Evolutionary conservation across 805 yeast species (phyloP).

Genomic region (Zygoascus ofunaensis): DNA sequence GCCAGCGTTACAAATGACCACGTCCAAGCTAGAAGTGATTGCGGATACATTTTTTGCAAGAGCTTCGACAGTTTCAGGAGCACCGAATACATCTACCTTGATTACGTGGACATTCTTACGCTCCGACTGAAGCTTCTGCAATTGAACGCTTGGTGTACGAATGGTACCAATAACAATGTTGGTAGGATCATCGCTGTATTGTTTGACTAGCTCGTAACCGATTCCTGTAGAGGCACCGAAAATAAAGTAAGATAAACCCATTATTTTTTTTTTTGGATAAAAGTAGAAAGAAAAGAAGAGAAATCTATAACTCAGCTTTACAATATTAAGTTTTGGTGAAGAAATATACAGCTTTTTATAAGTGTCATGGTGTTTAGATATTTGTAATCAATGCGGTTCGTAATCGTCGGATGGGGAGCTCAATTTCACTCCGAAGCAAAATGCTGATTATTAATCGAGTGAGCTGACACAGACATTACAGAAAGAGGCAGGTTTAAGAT

Average conservation of each 20-base stretch:
- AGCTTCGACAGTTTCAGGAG: not conserved
- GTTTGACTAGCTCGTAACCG: constrained; percentile 26
- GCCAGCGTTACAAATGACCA: not conserved
- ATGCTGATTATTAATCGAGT: too few relatives aligned
- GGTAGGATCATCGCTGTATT: constrained; percentile 17
- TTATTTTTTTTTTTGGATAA: too few relatives aligned
- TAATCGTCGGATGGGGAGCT: too few relatives aligned
- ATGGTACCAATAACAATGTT: constrained; percentile 21
- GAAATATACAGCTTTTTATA: too few relatives aligned
- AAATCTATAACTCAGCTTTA: too few relatives aligned
- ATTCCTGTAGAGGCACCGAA: constrained; percentile 33
- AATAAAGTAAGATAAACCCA: constrained; percentile 23
- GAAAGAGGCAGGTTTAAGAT: too few relatives aligned
- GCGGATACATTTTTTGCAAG: not conserved
- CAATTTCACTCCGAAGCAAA: too few relatives aligned
- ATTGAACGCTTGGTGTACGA: constrained; percentile 5
- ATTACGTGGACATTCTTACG: not conserved
- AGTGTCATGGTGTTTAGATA: too few relatives aligned
- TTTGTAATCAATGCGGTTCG: too few relatives aligned
- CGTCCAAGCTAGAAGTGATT: not conserved
- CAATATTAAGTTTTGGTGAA: too few relatives aligned
- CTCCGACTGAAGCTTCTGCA: not conserved
- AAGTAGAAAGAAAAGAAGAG: too few relatives aligned
- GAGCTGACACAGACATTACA: too few relatives aligned
- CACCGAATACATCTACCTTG: not conserved